phyloP scores from a whole-genome alignment of 805 yeast genomes.

The Lipomyces lipofer region DNA sequence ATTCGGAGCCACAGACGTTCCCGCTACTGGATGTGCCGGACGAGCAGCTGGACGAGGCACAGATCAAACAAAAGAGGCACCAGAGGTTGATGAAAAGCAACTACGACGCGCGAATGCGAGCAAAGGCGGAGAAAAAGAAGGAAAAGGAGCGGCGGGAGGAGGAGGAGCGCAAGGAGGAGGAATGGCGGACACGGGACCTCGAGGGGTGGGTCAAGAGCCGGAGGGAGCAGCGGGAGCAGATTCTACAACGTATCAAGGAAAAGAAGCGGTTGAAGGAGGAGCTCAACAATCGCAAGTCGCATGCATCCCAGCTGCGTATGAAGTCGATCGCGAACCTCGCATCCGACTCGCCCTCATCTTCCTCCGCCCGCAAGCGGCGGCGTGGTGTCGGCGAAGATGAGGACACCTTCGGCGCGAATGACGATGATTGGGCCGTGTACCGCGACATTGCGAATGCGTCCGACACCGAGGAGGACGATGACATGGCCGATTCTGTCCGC shows the following conservation, averaged over 20 bases:
- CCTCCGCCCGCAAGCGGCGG: conserved; percentile 33
- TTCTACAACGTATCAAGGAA: conserved; percentile 67
- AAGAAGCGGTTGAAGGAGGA: conserved; percentile 71
- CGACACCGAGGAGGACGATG: conserved; percentile 74
- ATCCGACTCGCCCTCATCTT: conserved; percentile 47
- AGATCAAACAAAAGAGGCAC: conserved; percentile 79
- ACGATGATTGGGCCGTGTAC: conserved; percentile 92
- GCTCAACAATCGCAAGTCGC: conserved; percentile 82
- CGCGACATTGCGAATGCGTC: conserved; percentile 74
- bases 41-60: conserved; percentile 74
- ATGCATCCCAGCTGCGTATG: conserved; percentile 91
- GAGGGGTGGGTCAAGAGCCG: conserved; percentile 78
- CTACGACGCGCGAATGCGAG: conserved; percentile 82
- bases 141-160: conserved; percentile 62
- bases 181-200: conserved; percentile 75
- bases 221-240: conserved; percentile 56
- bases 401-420: conserved; percentile 93
- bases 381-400: conserved; percentile 68
- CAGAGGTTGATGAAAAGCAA: conserved; percentile 83
- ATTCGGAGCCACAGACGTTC: conserved; percentile 55
- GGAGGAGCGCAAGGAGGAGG: conserved; percentile 62
- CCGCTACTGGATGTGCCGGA: conserved; percentile 84
- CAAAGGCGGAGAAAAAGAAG: conserved; percentile 72
- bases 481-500: conserved; percentile 40
- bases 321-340: conserved; percentile 86